phyloP scores from a whole-genome alignment of 2,329 filamentous ascomycete species.

The Fusarium protoensiforme region DNA sequence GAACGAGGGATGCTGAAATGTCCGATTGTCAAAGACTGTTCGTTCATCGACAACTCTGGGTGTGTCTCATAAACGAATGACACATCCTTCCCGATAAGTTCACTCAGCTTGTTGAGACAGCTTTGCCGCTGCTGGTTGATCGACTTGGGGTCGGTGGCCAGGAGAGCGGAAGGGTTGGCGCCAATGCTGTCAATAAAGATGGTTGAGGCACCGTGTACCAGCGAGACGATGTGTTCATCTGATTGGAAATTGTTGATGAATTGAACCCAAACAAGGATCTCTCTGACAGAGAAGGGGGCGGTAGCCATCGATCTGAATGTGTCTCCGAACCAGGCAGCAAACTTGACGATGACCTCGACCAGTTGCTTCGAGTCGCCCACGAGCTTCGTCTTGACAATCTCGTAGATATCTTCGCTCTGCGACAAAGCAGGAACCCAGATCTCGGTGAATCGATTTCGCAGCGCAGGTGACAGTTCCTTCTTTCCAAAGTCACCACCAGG shows the following conservation, averaged over 20 bases:
- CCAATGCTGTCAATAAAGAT: slow-evolving; percentile 96
- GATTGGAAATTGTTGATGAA: slow-evolving; percentile 80
- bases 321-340: slow-evolving; percentile 92
- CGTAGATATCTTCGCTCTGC: slow-evolving; percentile 84
- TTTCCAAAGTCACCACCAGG: slow-evolving; percentile 99
- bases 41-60: slow-evolving; percentile 67
- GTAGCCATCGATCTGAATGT: slow-evolving; percentile 81
- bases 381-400: slow-evolving; percentile 87
- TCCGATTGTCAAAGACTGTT: slow-evolving; percentile 72
- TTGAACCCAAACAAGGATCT: slow-evolving; percentile 91
- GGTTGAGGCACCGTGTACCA: slow-evolving; percentile 89
- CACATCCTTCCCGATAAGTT: slow-evolving; percentile 73
- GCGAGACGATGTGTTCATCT: slow-evolving; percentile 56
- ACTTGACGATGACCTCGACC: slow-evolving; percentile 79
- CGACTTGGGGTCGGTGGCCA: slow-evolving; percentile 76
- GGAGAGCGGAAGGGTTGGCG: slow-evolving; percentile 90
- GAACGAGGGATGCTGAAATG: slow-evolving; percentile 73
- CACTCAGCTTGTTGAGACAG: slow-evolving; percentile 79
- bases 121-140: slow-evolving; percentile 76
- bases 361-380: slow-evolving; percentile 63
- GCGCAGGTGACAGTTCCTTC: slow-evolving; percentile 92
- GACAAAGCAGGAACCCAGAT: slow-evolving; percentile 96
- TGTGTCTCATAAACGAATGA: slow-evolving; percentile 71
- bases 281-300: slow-evolving; percentile 87
- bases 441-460: slow-evolving; percentile 97